Conservation (phyloP, 305 asterid genomes). For the Fraxinus greggii region DNA sequence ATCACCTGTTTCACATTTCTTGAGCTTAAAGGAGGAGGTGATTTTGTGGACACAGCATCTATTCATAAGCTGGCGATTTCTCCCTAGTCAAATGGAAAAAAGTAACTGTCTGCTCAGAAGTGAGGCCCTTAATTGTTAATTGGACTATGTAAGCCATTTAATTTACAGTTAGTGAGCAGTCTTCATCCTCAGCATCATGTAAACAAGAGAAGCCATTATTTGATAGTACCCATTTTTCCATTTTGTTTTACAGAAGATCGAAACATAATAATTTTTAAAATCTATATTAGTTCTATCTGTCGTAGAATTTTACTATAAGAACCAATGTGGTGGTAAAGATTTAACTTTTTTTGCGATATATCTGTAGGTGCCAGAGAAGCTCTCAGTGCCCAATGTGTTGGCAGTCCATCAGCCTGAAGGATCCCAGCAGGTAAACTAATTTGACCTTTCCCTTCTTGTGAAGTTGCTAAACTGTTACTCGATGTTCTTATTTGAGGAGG, state of each 20-base stretch:
- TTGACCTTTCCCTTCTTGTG: background rate
- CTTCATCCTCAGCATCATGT: background rate
- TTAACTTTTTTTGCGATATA: slow-evolving; percentile 12
- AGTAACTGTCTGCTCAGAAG: background rate
- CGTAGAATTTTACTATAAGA: background rate
- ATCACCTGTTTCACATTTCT: slow-evolving; percentile 46
- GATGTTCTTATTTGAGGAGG: background rate
- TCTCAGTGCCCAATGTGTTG: slow-evolving; percentile 95
- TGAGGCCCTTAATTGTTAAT: background rate
- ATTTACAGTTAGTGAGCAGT: background rate
- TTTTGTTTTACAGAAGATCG: background rate
- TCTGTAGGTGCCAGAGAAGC: slow-evolving; percentile 81
- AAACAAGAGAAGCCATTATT: background rate
- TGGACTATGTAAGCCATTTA: background rate
- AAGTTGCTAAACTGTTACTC: background rate
- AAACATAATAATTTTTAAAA: background rate
- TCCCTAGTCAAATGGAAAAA: background rate
- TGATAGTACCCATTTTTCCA: background rate
- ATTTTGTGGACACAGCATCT: background rate
- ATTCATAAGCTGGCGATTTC: background rate
- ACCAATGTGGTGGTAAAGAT: background rate
- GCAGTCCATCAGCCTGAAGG: slow-evolving; percentile 78
- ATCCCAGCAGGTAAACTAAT: slow-evolving; percentile 56
- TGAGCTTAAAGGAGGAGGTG: background rate
- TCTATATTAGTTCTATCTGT: background rate